Conservation (phyloP, 148 eudicot species). For the Hydrangea macrophylla region DNA sequence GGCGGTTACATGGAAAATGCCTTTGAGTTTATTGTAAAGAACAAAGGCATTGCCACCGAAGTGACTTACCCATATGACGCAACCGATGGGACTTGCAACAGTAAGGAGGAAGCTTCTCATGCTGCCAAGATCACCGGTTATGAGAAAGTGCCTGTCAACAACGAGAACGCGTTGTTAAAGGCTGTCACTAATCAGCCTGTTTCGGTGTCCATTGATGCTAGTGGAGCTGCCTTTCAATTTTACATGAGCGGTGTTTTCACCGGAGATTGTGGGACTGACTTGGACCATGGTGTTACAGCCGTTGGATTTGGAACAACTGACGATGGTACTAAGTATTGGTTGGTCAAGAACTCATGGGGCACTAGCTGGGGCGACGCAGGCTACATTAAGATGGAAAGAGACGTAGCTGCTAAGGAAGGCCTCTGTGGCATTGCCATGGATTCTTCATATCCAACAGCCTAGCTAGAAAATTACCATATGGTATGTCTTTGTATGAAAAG, state of each 20-base stretch:
- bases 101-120: constrained; percentile 10
- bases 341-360: constrained; percentile 21
- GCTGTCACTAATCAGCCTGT: constrained; percentile 41
- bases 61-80: constrained; percentile 35
- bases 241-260: constrained; percentile 20
- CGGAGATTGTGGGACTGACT: constrained; percentile 21
- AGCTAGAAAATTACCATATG: neutral
- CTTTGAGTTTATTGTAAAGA: constrained; percentile 16
- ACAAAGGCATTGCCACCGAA: constrained; percentile 41
- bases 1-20: constrained; percentile 23
- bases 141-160: constrained; percentile 25
- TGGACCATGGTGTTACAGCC: constrained; percentile 26
- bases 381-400: constrained; percentile 16
- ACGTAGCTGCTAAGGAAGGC: constrained; percentile 9
- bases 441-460: constrained; percentile 15
- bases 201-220: constrained; percentile 21
- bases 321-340: constrained; percentile 10
- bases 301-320: constrained; percentile 29
- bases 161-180: constrained; percentile 23
- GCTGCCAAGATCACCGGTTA: constrained; percentile 28
- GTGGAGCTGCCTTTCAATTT: constrained; percentile 12
- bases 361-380: constrained; percentile 19
- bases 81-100: constrained; percentile 16
- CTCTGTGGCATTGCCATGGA: constrained; percentile 21
- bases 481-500: neutral